phyloP scores from a whole-genome alignment of 2,329 filamentous ascomycete genomes.

The Hymenoscyphus infarciens region DNA sequence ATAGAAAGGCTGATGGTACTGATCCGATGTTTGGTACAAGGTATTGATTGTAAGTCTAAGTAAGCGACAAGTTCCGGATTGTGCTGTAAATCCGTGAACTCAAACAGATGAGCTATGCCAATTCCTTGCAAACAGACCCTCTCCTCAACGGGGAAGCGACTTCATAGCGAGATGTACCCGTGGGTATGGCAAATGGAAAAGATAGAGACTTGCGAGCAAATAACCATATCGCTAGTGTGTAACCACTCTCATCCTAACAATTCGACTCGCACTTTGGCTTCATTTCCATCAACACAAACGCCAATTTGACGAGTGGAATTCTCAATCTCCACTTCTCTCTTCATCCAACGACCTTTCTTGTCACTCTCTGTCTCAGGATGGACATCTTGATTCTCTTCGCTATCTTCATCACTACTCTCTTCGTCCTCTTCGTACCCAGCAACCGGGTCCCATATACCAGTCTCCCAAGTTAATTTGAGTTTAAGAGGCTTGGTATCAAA shows the following conservation, averaged over 20 bases:
- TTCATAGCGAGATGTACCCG: background rate
- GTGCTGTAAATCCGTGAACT: background rate
- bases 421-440: slow-evolving; percentile 58
- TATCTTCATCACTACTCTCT: slow-evolving; percentile 49
- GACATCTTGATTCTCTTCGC: slow-evolving; percentile 31
- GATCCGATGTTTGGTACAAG: background rate
- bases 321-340: slow-evolving; percentile 73
- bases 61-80: background rate
- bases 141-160: background rate
- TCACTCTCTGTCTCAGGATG: slow-evolving; percentile 11
- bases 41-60: background rate
- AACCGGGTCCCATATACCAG: slow-evolving; percentile 83
- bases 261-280: slow-evolving; percentile 70
- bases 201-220: background rate
- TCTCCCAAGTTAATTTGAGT: slow-evolving; percentile 77
- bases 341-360: slow-evolving; percentile 60
- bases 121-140: background rate
- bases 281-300: slow-evolving; percentile 73
- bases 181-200: slow-evolving; percentile 6
- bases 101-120: background rate
- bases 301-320: slow-evolving; percentile 79
- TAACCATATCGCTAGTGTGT: slow-evolving; percentile 1
- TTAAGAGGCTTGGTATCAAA: slow-evolving; percentile 62
- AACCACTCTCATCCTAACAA: slow-evolving; percentile 14
- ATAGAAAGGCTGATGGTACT: background rate